Base-by-base conservation (phyloP, 352 stramenopile species). In the Phytopythium litorale region DNA sequence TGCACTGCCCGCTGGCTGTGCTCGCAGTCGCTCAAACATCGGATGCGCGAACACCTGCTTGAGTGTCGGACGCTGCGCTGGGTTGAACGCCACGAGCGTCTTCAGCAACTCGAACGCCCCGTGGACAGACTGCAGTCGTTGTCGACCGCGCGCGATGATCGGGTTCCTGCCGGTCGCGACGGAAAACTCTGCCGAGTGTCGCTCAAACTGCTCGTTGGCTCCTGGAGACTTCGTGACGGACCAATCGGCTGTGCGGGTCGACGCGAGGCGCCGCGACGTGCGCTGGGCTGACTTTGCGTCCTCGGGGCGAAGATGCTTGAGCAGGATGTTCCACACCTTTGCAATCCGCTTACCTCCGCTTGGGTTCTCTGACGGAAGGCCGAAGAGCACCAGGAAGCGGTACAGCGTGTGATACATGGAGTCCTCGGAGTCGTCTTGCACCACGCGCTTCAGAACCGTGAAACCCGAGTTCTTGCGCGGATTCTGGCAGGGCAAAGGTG, bases 401-500 rank as follows among this genome's bases (percentile, higher is more conserved):
- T 99, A 99, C 7, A 99, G 71, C 16, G 97, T 99, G 74, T 99
- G 81, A 53, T 96, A 97, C 7, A 99, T 72, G 8, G 92, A 88
- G 37, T 95, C 81, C 35, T 97, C 90, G 4, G 80, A 72, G 58
- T 91, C 78, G 51, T 82, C 76, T 35, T 72, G 66, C 28, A 76
- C 68, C 25, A 91, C 73, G 35, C 75, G 74, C 18, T 77, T 83
- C 50, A 96, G 70, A 13, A 95, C 78, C 13, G 73, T 78, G 49
- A 92, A 96, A 7, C 60, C 63, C 0, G 83, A 91, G 19, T 67
- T 83, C 61, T 89, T 84, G 69, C 51, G 68, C 32, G 63, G 57
- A 65, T 59, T 92, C 60, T 76, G 65, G 3, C 79, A 64, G 40
- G 12, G 56, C 16, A 56, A 33, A 70, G 25, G 12, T 53, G 16